phyloP scores from a whole-genome alignment of 2,329 filamentous ascomycete species.

The Colletotrichum cordylinicola region DNA sequence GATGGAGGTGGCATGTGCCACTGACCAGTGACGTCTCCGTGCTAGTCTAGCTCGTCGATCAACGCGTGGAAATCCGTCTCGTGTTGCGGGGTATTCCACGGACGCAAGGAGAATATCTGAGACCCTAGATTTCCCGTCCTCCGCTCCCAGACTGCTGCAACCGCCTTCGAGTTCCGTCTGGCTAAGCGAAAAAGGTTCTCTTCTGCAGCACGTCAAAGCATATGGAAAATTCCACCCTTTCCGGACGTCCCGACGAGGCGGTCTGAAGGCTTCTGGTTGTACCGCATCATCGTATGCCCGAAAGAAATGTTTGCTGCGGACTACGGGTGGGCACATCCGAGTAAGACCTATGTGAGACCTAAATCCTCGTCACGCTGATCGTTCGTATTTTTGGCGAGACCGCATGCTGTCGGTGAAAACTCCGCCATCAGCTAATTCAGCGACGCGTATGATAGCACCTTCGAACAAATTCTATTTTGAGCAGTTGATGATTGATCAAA shows the following conservation, averaged over 20 bases:
- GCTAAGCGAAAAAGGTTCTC: neutral
- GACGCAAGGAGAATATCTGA: neutral
- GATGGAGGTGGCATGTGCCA: neutral
- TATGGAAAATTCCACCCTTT: neutral
- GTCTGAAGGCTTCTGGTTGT: neutral
- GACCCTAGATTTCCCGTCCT: neutral
- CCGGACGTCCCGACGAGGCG: neutral
- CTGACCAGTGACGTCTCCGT: neutral
- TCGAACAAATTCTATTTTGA: neutral
- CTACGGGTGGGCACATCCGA: neutral
- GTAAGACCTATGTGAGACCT: slow-evolving; percentile 2
- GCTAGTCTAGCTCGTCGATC: neutral
- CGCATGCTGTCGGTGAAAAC: neutral
- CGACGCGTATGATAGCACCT: neutral
- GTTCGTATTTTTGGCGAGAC: neutral
- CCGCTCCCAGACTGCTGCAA: neutral
- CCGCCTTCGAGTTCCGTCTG: neutral
- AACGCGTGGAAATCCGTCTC: neutral
- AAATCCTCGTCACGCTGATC: neutral
- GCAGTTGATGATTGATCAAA: neutral
- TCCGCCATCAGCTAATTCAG: neutral
- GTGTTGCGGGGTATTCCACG: neutral
- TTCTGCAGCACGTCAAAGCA: neutral
- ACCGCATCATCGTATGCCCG: neutral
- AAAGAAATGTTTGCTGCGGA: neutral